Evolutionary conservation across 106 monocot genomes (phyloP).

Genomic region (Gastrodia elata): DNA sequence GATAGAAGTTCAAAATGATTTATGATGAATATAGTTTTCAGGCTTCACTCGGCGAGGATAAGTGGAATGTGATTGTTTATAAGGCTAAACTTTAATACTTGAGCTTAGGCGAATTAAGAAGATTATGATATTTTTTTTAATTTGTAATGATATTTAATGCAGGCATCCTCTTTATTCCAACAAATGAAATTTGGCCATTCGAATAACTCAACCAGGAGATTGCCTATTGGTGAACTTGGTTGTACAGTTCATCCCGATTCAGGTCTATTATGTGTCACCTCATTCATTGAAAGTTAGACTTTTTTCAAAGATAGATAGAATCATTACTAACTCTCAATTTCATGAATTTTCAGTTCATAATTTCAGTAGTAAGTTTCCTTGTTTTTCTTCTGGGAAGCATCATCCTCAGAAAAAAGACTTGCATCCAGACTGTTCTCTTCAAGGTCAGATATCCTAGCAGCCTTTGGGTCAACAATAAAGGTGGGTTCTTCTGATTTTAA

Average conservation of each 20-base stretch:
- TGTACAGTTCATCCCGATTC: conserved; percentile 1
- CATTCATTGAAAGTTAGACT: neutral
- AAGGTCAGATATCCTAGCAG: conserved; percentile 41
- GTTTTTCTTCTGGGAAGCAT: conserved; percentile 28
- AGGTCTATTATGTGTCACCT: neutral
- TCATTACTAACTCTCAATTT: conserved; percentile 23
- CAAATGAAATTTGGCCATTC: neutral
- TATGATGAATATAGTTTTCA: neutral
- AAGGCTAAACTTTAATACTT: neutral
- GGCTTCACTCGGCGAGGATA: neutral
- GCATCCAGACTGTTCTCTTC: conserved; percentile 44
- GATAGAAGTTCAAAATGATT: neutral
- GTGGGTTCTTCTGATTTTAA: conserved; percentile 35
- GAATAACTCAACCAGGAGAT: neutral
- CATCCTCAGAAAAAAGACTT: conserved; percentile 48
- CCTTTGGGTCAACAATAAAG: conserved; percentile 29
- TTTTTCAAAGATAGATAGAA: neutral
- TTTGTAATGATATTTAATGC: neutral
- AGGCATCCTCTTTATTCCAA: neutral
- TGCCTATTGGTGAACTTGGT: neutral
- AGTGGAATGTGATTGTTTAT: neutral
- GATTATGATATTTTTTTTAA: neutral
- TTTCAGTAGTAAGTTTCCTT: conserved; percentile 20
- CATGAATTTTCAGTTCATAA: conserved; percentile 48
- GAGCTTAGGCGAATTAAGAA: neutral